Evolutionary conservation across 768 basidiomycete species (phyloP), one percentile per base, ranked within the genome.

Genomic region (Podaxis sp.): DNA sequence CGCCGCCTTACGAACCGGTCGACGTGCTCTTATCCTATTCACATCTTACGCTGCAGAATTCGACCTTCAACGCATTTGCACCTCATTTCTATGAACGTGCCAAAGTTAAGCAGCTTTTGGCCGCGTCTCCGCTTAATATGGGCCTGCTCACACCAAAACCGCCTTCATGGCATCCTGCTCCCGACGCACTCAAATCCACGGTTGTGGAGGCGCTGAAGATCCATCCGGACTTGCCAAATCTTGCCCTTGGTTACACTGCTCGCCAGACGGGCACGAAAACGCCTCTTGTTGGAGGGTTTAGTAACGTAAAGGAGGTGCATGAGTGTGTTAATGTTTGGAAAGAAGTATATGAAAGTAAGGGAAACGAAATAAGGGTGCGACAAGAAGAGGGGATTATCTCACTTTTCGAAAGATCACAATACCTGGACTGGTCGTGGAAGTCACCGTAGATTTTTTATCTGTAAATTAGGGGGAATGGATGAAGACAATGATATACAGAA

Each of bases 41-140:
- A 24, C 92, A 95, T 72, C 81, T 92, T 58, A 86, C 83, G 24
- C 77, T 94, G 36, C 91, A 93, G 70, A 93, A 91, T 72, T 74
- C 76, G 59, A 86, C 83, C 15, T 80, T 88, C 70, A 71, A 73
- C 43, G 73, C 78, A 9, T 93, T 87, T 70, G 79, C 81, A 27
- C 74, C 80, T 11, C 80, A 82, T 43, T 81, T 94, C 59, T 77
- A 78, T 65, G 70, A 75, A 19, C 87, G 89, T 24, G 92, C 91
- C 0, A 76, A 83, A 55, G 82, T 96, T 49, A 71, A 73, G 59
- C 89, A 91, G 59, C 77, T 96, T 29, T 57, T 94, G 55, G 78
- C 88, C 2, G 94, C 94, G 1, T 93, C 93, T 2, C 94, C 94
- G 7, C 79, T 96, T 57, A 88, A 84, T 70, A 95, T 95, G 93